Base-by-base conservation (phyloP, 257 asterid species). In the Capsicum baccatum region DNA sequence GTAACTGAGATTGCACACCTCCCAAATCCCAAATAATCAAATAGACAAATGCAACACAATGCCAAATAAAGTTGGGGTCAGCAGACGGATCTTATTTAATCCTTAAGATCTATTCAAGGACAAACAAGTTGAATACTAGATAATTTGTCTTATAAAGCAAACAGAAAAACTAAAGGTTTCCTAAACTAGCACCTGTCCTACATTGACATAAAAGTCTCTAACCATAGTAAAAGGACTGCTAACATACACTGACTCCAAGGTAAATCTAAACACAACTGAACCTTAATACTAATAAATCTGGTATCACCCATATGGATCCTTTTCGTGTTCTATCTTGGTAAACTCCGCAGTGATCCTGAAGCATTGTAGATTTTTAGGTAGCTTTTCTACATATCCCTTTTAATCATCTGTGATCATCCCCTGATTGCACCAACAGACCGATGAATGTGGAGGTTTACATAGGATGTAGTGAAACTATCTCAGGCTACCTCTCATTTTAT, bases 391-490 rank as follows among this genome's bases (percentile, higher is more conserved):
- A 47, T 47, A 19, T 71, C 58, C 56, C 39, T 71, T 47, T 71
- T n/a, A 47, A 47, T 71, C 42, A 47, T 48, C 80, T 10, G 42
- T 39, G 11, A n/a, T 71, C 80, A 47, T 47, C 42, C 54, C 57
- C 9, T 7, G 10, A 12, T 19, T 47, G 58, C 39, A 1, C 57
- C 39, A 44, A 71, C 39, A 47, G 79, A 71, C 79, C 79, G 47
- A 71, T 71, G 58, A 47, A 44, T 48, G 39, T 5, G 58, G 58
- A 71, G 79, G 79, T 71, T 39, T 6, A 47, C 58, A 47, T 71
- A 48, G 80, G 57, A 48, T 71, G 59, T n/a, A 56, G 39, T 47
- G 39, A 47, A 71, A 71, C 80, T 19, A 71, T 71, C 80, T 47
- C 59, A 47, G 11, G 58, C 39, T 12, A 21, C 42, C 58, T 47